Evolutionary conservation across 768 basidiomycete genomes (phyloP).

Genomic region (Trametes gibbosa): DNA sequence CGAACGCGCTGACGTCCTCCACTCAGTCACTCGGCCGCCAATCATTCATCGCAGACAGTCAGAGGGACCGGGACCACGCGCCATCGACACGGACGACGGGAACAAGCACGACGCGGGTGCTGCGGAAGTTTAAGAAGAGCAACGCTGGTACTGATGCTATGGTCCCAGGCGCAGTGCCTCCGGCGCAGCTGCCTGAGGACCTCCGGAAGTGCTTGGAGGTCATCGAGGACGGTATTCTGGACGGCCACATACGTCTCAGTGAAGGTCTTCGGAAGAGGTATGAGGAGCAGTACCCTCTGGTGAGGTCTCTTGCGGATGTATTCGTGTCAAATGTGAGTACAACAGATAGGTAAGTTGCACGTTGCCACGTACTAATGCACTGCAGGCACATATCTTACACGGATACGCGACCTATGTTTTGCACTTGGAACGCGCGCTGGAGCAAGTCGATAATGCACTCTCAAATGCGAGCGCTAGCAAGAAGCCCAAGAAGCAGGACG

Average conservation of each 20-base stretch:
- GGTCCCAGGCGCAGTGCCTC: constrained; percentile 54
- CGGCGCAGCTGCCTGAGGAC: constrained; percentile 85
- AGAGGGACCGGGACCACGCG: constrained; percentile 23
- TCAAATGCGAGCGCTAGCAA: constrained; percentile 59
- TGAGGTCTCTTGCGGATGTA: constrained; percentile 91
- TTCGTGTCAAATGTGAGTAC: constrained; percentile 85
- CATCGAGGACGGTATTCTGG: constrained; percentile 80
- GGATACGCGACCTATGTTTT: constrained; percentile 94
- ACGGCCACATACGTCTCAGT: constrained; percentile 84
- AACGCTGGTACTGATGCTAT: constrained; percentile 42
- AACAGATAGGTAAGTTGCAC: constrained; percentile 6
- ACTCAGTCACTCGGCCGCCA: constrained; percentile 77
- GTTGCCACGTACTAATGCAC: constrained; percentile 19
- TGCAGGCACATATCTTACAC: constrained; percentile 86
- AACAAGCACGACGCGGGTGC: constrained; percentile 39
- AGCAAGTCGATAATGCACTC: constrained; percentile 80
- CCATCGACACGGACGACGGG: constrained; percentile 41
- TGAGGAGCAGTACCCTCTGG: constrained; percentile 93
- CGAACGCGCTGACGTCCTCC: constrained; percentile 53
- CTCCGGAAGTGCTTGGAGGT: constrained; percentile 83
- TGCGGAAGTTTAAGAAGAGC: constrained; percentile 71
- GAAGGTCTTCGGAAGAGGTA: constrained; percentile 87
- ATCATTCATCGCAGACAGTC: constrained; percentile 46
- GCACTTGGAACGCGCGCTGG: constrained; percentile 88
- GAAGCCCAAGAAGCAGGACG: constrained; percentile 80